These are phyloP conservation scores for Apiospora hydei DNA, from an alignment of 2,329 filamentous ascomycete species.

Conservation along the genomic window DNA sequence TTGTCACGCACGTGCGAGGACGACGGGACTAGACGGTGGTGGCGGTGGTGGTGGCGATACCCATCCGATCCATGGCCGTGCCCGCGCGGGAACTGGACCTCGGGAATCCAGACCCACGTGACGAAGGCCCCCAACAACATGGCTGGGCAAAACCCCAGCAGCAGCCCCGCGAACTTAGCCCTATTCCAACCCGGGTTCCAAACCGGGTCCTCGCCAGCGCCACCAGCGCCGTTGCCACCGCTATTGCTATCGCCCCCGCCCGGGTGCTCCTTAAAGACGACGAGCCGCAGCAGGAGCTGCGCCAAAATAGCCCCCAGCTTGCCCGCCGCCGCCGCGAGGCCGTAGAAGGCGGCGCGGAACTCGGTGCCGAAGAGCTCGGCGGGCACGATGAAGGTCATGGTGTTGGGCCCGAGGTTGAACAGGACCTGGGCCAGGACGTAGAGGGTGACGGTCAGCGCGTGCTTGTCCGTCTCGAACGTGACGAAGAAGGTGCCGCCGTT, in stretches of 20 bases:
- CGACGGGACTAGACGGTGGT: neutral
- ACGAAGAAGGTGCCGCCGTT: conserved; percentile 37
- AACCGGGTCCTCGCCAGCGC: neutral
- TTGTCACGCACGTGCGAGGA: neutral
- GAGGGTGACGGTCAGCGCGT: conserved; percentile 51
- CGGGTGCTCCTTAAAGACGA: conserved; percentile 25
- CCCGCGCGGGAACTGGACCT: conserved; percentile 35
- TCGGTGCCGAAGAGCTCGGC: conserved; percentile 70
- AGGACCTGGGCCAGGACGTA: conserved; percentile 61
- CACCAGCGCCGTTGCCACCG: neutral
- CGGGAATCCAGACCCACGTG: conserved; percentile 36
- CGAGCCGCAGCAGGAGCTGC: conserved; percentile 50
- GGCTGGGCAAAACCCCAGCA: conserved; percentile 34
- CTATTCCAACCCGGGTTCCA: conserved; percentile 13
- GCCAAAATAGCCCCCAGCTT: conserved; percentile 64
- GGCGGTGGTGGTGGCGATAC: neutral
- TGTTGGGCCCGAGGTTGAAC: conserved; percentile 64
- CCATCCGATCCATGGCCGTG: conserved; percentile 25
- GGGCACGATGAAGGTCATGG: conserved; percentile 68
- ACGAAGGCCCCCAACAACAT: conserved; percentile 37
- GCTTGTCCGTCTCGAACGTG: conserved; percentile 33
- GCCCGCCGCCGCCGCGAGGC: conserved; percentile 65
- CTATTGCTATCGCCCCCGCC: no score
- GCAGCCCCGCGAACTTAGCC: conserved; percentile 31
- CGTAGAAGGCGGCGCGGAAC: conserved; percentile 68